Evolutionary conservation across 768 basidiomycete species (phyloP).

Genomic region (Leccinellum luteum): DNA sequence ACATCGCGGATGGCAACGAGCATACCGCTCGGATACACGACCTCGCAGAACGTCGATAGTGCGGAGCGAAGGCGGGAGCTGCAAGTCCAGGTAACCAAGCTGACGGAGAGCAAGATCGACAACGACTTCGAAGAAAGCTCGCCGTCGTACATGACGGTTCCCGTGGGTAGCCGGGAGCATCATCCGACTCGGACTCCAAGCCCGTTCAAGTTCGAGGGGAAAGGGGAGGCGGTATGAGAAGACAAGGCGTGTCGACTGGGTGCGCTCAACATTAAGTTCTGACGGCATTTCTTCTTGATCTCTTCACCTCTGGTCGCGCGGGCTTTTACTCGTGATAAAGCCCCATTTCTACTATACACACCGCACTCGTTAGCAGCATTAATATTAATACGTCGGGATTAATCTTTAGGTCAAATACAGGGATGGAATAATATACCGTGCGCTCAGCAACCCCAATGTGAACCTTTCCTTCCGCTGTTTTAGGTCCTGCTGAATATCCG

Average conservation of each 20-base stretch:
- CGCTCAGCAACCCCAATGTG: too few relatives aligned
- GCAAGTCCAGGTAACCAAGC: neutral
- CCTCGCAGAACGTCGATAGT: too few relatives aligned
- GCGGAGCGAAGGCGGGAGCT: neutral
- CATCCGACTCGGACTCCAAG: neutral
- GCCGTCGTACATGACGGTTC: neutral
- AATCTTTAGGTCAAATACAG: too few relatives aligned
- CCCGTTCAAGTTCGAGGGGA: neutral
- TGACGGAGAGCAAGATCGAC: neutral
- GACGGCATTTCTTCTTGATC: too few relatives aligned
- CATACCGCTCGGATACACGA: neutral
- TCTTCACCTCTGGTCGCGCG: too few relatives aligned
- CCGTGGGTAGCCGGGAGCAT: neutral
- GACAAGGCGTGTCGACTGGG: neutral
- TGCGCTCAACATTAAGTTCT: neutral
- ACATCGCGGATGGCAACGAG: neutral
- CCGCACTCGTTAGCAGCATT: neutral
- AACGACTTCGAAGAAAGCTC: neutral
- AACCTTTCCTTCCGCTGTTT: too few relatives aligned
- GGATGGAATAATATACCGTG: too few relatives aligned
- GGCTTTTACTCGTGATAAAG: too few relatives aligned
- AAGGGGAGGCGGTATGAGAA: neutral
- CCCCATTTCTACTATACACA: neutral
- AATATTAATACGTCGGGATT: neutral
- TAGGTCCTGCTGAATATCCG: too few relatives aligned